Conservation (phyloP, 129 eudicot species). For the Escallonia herrerae region DNA sequence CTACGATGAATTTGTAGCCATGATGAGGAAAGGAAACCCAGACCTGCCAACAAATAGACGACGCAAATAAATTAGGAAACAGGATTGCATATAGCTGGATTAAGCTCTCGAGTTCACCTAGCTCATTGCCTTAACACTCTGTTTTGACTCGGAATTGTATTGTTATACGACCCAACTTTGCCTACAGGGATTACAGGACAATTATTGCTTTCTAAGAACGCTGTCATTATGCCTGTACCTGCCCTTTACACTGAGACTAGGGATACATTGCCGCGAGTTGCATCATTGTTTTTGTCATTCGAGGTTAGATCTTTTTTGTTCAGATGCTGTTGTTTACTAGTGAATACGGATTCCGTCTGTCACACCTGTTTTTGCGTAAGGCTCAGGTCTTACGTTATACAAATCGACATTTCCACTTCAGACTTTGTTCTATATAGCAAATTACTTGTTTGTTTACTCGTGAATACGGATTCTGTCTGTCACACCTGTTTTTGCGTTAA, state of each 20-base stretch:
- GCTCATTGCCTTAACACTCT: background rate
- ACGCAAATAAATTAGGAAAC: conserved; percentile 34
- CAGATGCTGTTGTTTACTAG: background rate
- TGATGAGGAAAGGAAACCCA: conserved; percentile 91
- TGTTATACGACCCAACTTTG: background rate
- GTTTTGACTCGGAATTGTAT: background rate
- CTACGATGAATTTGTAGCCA: conserved; percentile 86
- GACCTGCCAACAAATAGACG: conserved; percentile 58
- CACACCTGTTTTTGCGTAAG: background rate
- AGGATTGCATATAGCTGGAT: background rate
- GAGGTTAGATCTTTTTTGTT: background rate
- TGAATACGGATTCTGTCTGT: background rate
- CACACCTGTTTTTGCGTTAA: background rate
- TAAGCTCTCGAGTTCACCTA: background rate
- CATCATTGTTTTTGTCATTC: background rate
- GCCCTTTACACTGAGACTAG: background rate
- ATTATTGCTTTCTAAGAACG: background rate
- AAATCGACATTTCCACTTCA: background rate
- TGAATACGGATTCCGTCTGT: background rate
- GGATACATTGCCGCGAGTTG: background rate
- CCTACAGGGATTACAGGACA: background rate
- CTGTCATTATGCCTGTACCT: background rate
- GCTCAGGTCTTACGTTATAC: background rate
- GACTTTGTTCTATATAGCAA: no score
- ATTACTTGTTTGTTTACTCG: no score